Evolutionary conservation across 1,284 basidiomycete genomes (phyloP).

Genomic region (Leccinum fallax): DNA sequence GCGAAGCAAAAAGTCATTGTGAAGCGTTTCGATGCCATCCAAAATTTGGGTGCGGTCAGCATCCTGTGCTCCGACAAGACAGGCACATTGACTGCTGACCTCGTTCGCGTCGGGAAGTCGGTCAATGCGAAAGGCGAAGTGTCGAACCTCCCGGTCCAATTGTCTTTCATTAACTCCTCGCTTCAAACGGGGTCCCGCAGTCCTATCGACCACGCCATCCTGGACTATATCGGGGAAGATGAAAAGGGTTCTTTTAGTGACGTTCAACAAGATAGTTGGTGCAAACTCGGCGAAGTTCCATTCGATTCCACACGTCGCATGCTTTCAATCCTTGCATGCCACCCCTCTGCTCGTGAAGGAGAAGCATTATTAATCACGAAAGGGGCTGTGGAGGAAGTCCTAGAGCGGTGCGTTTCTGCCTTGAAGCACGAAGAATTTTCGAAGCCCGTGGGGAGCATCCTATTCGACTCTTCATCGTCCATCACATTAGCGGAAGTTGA

Average conservation of each 20-base stretch:
- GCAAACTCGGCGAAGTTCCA: conserved; percentile 36
- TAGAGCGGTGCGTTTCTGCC: conserved; percentile 33
- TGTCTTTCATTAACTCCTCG: conserved; percentile 33
- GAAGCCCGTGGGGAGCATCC: conserved; percentile 14
- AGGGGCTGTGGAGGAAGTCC: conserved; percentile 35
- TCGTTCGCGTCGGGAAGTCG: conserved; percentile 36
- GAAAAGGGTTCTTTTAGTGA: conserved; percentile 18
- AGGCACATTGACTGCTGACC: conserved; percentile 36
- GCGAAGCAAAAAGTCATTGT: conserved; percentile 37
- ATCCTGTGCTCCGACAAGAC: conserved; percentile 36
- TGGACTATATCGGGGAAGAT: conserved; percentile 29
- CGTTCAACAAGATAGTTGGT: conserved; percentile 21
- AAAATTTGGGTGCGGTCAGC: conserved; percentile 34
- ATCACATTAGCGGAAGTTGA: conserved; percentile 17
- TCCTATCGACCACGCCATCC: conserved; percentile 34
- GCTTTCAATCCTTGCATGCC: conserved; percentile 31
- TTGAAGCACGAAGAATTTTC: conserved; percentile 23
- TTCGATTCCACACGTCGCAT: conserved; percentile 36
- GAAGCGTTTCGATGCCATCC: conserved; percentile 37
- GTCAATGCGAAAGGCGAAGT: conserved; percentile 25
- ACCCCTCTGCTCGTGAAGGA: conserved; percentile 5
- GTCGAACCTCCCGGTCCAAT: conserved; percentile 27
- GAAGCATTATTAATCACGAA: conserved; percentile 34
- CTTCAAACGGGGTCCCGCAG: conserved; percentile 36
- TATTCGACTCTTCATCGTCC: conserved; percentile 22